Percentiles rank a stretch among this genome's conserved stretches.
Conservation (phyloP, 768 basidiomycete genomes). For the Boletus speciosus region DNA sequence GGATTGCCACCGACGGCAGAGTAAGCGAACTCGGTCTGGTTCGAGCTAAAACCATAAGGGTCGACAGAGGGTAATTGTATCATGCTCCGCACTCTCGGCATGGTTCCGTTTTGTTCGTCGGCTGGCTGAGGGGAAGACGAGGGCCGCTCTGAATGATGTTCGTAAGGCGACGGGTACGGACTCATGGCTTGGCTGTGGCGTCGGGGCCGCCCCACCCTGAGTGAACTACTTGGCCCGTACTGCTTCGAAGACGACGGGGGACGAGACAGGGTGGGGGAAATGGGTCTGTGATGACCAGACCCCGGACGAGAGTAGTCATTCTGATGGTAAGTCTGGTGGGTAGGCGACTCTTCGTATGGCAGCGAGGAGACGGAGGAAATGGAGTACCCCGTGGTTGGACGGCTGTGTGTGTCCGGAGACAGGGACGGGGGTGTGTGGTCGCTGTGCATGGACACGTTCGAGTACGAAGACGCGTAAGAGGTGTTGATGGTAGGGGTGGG, state of each 20-base stretch:
- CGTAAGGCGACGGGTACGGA: constrained; percentile 83
- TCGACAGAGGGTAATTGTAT: constrained; percentile 75
- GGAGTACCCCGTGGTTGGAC: constrained; percentile 83
- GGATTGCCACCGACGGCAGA: constrained; percentile 52
- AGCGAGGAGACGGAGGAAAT: constrained; percentile 78
- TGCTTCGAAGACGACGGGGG: constrained; percentile 66
- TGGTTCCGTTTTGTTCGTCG: constrained; percentile 42
- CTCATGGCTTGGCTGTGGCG: constrained; percentile 86
- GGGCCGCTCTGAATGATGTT: constrained; percentile 61
- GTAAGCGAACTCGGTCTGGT: constrained; percentile 79
- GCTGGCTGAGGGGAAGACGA: constrained; percentile 70
- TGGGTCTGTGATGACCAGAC: constrained; percentile 65
- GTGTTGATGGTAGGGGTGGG: constrained; percentile 71
- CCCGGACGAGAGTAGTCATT: constrained; percentile 67
- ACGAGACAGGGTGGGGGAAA: constrained; percentile 63
- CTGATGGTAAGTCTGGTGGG: constrained; percentile 37
- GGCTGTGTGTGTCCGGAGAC: constrained; percentile 69
- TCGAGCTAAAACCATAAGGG: constrained; percentile 59
- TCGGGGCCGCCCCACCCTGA: constrained; percentile 69
- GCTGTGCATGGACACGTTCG: constrained; percentile 62
- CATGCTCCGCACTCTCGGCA: constrained; percentile 81
- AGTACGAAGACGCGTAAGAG: constrained; percentile 64
- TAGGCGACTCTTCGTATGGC: constrained; percentile 59
- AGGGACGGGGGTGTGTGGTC: constrained; percentile 67
- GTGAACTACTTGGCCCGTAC: constrained; percentile 45